phyloP scores from a whole-genome alignment of 2,329 filamentous ascomycete genomes.

The Ceratocystis eucalypticola region DNA sequence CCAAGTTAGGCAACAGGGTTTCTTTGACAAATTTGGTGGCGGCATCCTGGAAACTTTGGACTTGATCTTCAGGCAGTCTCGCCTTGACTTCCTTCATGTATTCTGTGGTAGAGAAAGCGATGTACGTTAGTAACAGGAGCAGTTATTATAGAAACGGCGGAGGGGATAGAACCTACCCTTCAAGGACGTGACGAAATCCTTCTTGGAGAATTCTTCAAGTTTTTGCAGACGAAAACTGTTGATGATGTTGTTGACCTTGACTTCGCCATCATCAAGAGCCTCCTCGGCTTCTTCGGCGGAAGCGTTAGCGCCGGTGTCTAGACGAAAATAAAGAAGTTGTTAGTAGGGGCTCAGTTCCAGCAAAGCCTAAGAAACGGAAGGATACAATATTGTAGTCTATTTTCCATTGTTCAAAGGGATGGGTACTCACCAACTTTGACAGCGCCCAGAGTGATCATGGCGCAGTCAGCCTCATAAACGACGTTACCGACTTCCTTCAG shows the following conservation, averaged over 20 bases:
- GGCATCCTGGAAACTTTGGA: slow-evolving; percentile 55
- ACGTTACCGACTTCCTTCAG: slow-evolving; percentile 66
- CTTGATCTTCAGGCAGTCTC: too few species aligned
- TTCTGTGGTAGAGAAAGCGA: slow-evolving; percentile 32
- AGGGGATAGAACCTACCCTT: slow-evolving; percentile 50
- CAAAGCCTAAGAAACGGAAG: neutral
- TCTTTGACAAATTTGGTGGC: slow-evolving; percentile 67
- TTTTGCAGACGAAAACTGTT: slow-evolving; percentile 82
- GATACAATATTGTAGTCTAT: neutral
- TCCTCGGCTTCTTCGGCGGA: slow-evolving; percentile 84
- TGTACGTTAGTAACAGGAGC: neutral
- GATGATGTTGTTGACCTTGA: slow-evolving; percentile 85
- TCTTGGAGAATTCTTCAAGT: slow-evolving; percentile 83
- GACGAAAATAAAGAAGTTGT: neutral
- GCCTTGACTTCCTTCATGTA: slow-evolving; percentile 86
- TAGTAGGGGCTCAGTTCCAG: neutral
- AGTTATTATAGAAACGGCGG: neutral
- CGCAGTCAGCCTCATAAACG: slow-evolving; percentile 83
- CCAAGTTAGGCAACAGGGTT: slow-evolving; percentile 69
- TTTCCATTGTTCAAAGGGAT: neutral
- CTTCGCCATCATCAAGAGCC: slow-evolving; percentile 51
- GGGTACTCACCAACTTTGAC: slow-evolving; percentile 54
- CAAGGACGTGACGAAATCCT: slow-evolving; percentile 66
- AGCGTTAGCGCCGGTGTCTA: slow-evolving; percentile 88
- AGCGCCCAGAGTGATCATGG: slow-evolving; percentile 68